Percentiles rank a stretch among this genome's conserved stretches.
These are phyloP conservation scores for Penicillium sp. DNA, from an alignment of 2,329 filamentous ascomycete species.

Conservation along the genomic window DNA sequence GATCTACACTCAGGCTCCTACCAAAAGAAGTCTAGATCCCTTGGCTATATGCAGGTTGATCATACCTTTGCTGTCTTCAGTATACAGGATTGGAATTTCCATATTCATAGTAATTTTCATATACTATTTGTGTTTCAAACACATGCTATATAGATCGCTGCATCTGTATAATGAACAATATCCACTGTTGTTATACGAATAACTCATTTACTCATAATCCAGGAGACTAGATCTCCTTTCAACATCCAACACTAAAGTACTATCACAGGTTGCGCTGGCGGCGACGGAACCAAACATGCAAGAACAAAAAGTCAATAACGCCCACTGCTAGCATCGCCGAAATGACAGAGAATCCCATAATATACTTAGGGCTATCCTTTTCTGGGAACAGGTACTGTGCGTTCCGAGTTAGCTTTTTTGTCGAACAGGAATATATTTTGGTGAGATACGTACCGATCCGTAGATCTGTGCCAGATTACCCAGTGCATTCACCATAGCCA, in stretches of 20 bases:
- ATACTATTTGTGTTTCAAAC: no score
- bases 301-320: slow-evolving; percentile 24
- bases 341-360: slow-evolving; percentile 44
- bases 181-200: not conserved
- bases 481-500: slow-evolving; percentile 54
- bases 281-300: slow-evolving; percentile 28
- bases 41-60: no score
- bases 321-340: slow-evolving; percentile 34
- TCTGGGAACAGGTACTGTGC: slow-evolving; percentile 51
- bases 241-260: not conserved
- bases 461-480: slow-evolving; percentile 58
- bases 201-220: not conserved
- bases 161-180: no score
- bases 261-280: not conserved
- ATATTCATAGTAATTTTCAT: no score
- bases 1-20: no score
- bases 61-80: no score
- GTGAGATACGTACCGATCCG: slow-evolving; percentile 32
- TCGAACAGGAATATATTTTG: no score
- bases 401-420: not conserved
- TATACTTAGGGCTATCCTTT: slow-evolving; percentile 49
- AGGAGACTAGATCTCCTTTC: slow-evolving; percentile 34
- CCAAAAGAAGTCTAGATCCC: no score
- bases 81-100: no score
- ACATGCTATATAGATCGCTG: no score